These are phyloP conservation scores for Pharus latifolius DNA, from an alignment of 176 grass and related monocot species.

Conservation along the genomic window DNA sequence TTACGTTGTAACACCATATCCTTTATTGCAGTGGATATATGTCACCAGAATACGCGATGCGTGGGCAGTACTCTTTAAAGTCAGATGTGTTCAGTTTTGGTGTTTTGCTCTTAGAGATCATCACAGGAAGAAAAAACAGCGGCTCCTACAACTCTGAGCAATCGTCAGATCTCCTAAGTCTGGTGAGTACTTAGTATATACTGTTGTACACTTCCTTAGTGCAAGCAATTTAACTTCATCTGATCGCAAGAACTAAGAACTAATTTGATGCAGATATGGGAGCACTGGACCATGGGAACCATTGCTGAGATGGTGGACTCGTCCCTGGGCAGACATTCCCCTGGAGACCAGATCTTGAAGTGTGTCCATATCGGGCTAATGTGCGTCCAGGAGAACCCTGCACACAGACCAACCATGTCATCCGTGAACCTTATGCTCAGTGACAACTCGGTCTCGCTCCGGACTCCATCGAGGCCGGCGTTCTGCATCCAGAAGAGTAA, in stretches of 20 bases:
- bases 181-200: neutral
- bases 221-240: neutral
- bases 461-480: neutral
- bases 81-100: slow-evolving; percentile 32
- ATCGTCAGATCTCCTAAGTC: neutral
- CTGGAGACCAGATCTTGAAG: neutral
- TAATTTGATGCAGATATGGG: neutral
- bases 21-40: slow-evolving; percentile 6
- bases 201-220: neutral
- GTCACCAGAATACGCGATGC: slow-evolving; percentile 10
- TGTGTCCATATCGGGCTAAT: slow-evolving; percentile 13
- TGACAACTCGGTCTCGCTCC: neutral
- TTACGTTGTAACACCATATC: neutral
- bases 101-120: slow-evolving; percentile 17
- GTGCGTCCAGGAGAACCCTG: slow-evolving; percentile 19
- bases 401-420: slow-evolving; percentile 11
- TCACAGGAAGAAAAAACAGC: slow-evolving; percentile 12
- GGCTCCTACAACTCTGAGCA: neutral
- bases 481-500: neutral
- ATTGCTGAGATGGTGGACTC: slow-evolving; percentile 2
- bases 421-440: neutral
- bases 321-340: neutral
- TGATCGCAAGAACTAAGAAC: neutral
- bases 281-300: slow-evolving; percentile 5
- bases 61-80: slow-evolving; percentile 11